These are phyloP conservation scores for Pisolithus sp. DNA, from an alignment of 768 basidiomycete species.

Conservation along the genomic window DNA sequence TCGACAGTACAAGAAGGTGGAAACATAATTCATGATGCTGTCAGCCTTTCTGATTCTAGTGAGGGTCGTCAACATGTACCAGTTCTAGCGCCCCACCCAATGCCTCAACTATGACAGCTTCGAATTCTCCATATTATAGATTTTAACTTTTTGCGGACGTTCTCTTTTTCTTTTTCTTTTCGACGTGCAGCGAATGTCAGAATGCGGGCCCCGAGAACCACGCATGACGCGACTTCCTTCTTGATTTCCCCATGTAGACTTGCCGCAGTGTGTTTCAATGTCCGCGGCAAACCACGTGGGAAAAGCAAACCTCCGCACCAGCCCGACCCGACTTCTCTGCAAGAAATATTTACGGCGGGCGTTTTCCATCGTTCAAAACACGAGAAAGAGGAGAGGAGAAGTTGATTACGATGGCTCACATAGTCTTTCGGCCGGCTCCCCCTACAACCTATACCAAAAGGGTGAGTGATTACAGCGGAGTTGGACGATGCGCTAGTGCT, in stretches of 20 bases:
- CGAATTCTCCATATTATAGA: no score
- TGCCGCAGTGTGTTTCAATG: neutral
- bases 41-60: no score
- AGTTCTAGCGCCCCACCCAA: no score
- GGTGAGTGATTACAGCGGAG: slow-evolving; percentile 7
- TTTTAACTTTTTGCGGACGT: no score
- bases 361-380: neutral
- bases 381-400: neutral
- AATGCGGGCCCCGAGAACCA: neutral
- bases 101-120: no score
- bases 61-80: no score
- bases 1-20: no score
- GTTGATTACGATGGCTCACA: slow-evolving; percentile 27
- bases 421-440: slow-evolving; percentile 23
- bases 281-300: neutral
- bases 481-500: neutral
- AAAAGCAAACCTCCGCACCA: neutral
- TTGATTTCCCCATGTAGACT: neutral
- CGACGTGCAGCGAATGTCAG: neutral
- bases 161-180: no score
- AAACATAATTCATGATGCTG: no score
- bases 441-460: slow-evolving; percentile 8
- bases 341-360: no score
- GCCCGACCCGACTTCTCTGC: neutral
- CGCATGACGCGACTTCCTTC: neutral